Evolutionary conservation across 1,284 basidiomycete species (phyloP), one percentile per base, ranked within the genome.

Genomic region (Cryptococcus deneoformans): DNA sequence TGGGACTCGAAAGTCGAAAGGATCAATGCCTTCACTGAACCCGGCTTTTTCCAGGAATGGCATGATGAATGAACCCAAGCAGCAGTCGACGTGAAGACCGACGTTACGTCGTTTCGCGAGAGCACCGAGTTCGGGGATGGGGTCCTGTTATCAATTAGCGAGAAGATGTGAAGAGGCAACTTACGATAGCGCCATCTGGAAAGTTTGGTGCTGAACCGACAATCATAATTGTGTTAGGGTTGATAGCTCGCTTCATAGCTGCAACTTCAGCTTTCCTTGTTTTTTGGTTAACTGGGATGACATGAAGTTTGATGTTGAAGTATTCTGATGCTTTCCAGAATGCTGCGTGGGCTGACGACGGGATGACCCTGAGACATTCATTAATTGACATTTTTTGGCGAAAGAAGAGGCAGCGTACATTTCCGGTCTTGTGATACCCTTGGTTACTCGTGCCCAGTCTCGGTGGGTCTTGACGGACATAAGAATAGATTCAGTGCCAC

Each of bases 291-390:
- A 98, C 88, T 0, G 92, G 90, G 50, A 99, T 85, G 46, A 85
- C 83, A 71, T 93, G 92, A 1, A 96, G 81, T 79, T 95, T 97
- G 81, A 98, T 86, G n/a, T 85, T 85, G 69, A 99, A 86, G 79
- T 97, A 98, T 35, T 86, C 84, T 2, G 86, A 87, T 4, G 88
- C 93, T 76, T 99, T 99, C 81, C 92, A 87, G 72, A 99, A 99
- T 0, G 95, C 95, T 2, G 92, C 92, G 73, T 98, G 95, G 0
- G 89, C 93, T 0, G 90, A 89, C 0, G 83, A 81, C 0, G 92
- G 89, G 7, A 97, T 79, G 60, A 98, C 82, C 81, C 92, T 94
- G 59, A 20, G 6, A 35, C 29, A 29, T 29, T 3, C 5, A 29
- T 29, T 29, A 29, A 1, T 1, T 29, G 29, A 29, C 29, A 29